Percentiles rank a stretch among this genome's conserved stretches.
Conservation (phyloP, 176 grass and related monocot genomes). For the Cocos nucifera region DNA sequence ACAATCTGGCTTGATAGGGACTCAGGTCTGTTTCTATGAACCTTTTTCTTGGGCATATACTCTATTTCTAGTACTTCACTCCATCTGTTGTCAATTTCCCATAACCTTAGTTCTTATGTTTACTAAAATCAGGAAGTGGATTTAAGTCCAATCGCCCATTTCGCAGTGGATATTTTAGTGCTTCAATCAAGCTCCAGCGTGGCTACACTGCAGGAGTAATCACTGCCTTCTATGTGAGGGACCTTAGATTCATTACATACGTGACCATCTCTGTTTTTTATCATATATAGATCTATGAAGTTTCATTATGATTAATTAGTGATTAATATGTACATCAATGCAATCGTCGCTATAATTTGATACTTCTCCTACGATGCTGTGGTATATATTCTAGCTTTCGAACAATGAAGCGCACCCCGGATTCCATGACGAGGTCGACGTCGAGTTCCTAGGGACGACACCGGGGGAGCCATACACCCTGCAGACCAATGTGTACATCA, state of each 20-base stretch:
- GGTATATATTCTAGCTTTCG: slow-evolving; percentile 30
- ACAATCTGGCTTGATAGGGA: slow-evolving; percentile 56
- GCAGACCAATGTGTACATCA: slow-evolving; percentile 68
- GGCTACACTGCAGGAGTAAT: slow-evolving; percentile 75
- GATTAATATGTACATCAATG: too few species aligned
- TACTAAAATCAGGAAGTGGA: slow-evolving; percentile 33
- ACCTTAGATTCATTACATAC: neutral
- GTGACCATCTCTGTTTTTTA: too few species aligned
- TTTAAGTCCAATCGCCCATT: slow-evolving; percentile 54
- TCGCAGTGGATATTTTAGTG: slow-evolving; percentile 45
- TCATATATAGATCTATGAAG: too few species aligned
- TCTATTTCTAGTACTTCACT: neutral
- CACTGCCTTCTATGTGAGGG: slow-evolving; percentile 59
- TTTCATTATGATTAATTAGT: too few species aligned
- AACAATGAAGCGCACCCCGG: slow-evolving; percentile 57
- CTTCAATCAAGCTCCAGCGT: slow-evolving; percentile 42
- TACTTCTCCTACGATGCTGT: too few species aligned
- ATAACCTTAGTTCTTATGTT: neutral
- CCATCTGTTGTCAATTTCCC: neutral
- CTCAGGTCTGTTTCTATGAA: slow-evolving; percentile 20
- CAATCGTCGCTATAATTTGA: too few species aligned
- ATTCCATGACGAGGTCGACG: slow-evolving; percentile 63
- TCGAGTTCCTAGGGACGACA: slow-evolving; percentile 57
- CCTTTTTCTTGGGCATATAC: neutral
- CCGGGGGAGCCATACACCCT: slow-evolving; percentile 46